Evolutionary conservation across 2,329 filamentous ascomycete species (phyloP).

Genomic region (Dactylellina sp.): DNA sequence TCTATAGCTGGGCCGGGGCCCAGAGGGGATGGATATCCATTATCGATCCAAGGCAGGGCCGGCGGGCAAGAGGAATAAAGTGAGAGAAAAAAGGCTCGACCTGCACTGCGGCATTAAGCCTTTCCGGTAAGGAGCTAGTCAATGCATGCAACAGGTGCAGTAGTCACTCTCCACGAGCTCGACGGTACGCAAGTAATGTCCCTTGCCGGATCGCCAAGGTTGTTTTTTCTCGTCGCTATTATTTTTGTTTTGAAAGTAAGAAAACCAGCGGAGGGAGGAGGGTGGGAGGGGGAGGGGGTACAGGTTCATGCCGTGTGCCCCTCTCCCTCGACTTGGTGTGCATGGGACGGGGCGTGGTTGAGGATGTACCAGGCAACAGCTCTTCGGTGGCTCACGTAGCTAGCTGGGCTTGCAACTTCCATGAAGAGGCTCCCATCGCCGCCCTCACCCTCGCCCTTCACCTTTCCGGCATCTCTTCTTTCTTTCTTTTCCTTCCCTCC

Average conservation of each 20-base stretch:
- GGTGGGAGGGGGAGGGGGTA: conserved; percentile 31
- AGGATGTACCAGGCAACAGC: conserved; percentile 28
- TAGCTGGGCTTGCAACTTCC: not conserved
- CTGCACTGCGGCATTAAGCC: conserved; percentile 55
- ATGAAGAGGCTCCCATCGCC: conserved; percentile 20
- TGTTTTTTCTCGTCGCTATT: conserved; percentile 8
- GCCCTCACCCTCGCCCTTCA: conserved; percentile 19
- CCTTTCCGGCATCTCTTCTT: conserved; percentile 22
- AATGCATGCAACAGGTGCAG: conserved; percentile 48
- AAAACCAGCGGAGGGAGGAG: not conserved
- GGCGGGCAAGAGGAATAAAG: not conserved
- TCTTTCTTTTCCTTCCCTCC: conserved; percentile 20
- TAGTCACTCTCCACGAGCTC: conserved; percentile 56
- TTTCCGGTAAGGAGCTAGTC: conserved; percentile 41
- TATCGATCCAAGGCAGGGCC: conserved; percentile 24
- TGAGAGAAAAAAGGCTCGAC: conserved; percentile 42
- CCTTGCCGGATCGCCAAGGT: conserved; percentile 43
- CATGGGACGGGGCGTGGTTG: conserved; percentile 36
- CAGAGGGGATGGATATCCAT: conserved; percentile 44
- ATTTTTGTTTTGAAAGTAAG: conserved; percentile 42
- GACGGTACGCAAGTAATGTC: conserved; percentile 40
- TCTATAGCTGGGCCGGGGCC: conserved; percentile 49
- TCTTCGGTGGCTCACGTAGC: conserved; percentile 10
- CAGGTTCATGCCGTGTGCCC: conserved; percentile 54
- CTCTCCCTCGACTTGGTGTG: conserved; percentile 41